These are phyloP conservation scores for Cyathus striatus DNA, from an alignment of 768 basidiomycete genomes.

Conservation along the genomic window DNA sequence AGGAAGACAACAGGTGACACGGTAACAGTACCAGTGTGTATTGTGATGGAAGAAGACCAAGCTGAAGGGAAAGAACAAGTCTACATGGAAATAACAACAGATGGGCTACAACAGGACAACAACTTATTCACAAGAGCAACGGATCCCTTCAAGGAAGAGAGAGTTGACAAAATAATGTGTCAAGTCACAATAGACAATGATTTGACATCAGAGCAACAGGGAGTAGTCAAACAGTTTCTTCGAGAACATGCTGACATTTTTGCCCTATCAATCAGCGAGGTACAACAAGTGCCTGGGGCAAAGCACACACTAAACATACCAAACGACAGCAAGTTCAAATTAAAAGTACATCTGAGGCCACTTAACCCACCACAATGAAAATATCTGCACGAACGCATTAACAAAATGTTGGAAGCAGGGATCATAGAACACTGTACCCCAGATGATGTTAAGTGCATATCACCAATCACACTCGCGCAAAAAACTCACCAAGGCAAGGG, in stretches of 20 bases:
- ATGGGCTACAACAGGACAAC: background rate
- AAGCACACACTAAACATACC: conserved; percentile 29
- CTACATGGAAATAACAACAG: too few relatives aligned
- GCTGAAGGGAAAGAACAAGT: too few relatives aligned
- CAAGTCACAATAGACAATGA: conserved; percentile 22
- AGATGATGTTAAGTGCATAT: conserved; percentile 24
- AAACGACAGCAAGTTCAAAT: conserved; percentile 16
- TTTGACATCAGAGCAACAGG: conserved; percentile 13
- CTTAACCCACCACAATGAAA: conserved; percentile 21
- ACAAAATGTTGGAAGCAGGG: conserved; percentile 27
- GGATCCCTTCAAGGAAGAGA: conserved; percentile 16
- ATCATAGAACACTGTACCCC: conserved; percentile 22
- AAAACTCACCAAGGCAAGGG: conserved; percentile 26
- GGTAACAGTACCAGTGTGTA: too few relatives aligned
- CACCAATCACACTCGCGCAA: conserved; percentile 25
- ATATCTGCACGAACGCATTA: conserved; percentile 21
- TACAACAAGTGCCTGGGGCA: conserved; percentile 19
- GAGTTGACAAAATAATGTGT: conserved; percentile 13
- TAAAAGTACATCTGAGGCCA: conserved; percentile 18
- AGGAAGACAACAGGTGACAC: too few relatives aligned
- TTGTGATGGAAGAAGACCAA: too few relatives aligned
- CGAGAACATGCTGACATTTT: conserved; percentile 30
- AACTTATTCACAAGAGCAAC: conserved; percentile 11
- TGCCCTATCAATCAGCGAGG: conserved; percentile 28
- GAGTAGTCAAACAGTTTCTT: conserved; percentile 14